Conservation (phyloP, 148 eudicot species). For the Nepenthes mirabilis region DNA sequence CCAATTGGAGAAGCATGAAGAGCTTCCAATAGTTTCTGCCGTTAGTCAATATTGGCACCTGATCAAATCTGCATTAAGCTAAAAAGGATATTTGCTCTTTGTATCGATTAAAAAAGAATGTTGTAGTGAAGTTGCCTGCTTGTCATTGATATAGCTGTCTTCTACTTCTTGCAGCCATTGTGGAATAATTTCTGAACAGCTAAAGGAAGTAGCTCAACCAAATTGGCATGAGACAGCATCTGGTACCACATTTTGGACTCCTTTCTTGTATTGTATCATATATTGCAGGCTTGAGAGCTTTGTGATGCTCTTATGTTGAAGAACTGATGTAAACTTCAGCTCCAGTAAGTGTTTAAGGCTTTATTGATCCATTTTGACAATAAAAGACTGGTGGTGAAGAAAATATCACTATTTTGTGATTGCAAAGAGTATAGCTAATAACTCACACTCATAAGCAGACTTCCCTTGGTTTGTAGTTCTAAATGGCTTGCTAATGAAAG, state of each 20-base stretch:
- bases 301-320: neutral
- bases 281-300: neutral
- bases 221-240: constrained; percentile 5
- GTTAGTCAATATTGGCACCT: neutral
- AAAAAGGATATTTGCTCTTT: too few species aligned
- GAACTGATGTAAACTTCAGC: neutral
- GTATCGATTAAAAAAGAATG: too few species aligned
- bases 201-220: neutral
- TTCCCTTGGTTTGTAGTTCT: neutral
- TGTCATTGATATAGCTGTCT: neutral
- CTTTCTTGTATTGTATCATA: neutral
- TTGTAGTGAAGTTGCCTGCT: neutral
- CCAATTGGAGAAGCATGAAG: neutral
- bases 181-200: neutral
- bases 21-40: neutral
- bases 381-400: neutral
- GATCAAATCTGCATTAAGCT: too few species aligned
- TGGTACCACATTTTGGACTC: neutral
- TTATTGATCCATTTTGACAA: neutral
- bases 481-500: constrained; percentile 3
- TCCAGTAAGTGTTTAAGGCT: constrained; percentile 8
- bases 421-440: constrained; percentile 2
- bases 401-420: constrained; percentile 4
- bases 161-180: neutral
- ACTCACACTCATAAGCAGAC: constrained; percentile 10